Conservation (phyloP, 163 green algal genomes). For the Coccomyxa subellipsoidea region DNA sequence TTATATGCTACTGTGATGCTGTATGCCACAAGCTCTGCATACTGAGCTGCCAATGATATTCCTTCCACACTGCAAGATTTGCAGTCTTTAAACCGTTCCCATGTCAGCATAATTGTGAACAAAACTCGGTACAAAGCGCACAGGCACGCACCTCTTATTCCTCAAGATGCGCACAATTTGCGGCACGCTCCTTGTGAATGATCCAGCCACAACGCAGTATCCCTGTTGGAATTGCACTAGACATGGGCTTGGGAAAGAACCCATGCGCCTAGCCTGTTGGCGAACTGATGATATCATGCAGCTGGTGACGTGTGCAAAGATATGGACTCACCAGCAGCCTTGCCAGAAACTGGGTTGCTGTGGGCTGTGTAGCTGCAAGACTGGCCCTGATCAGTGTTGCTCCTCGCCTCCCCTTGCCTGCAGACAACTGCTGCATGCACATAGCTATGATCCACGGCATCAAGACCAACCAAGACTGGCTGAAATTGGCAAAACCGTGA, state of each 20-base stretch:
- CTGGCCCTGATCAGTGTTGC: background rate
- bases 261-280: too few species aligned
- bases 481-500: background rate
- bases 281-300: too few species aligned
- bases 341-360: background rate
- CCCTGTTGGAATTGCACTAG: slow-evolving; percentile 46
- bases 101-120: too few species aligned
- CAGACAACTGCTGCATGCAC: background rate
- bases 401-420: background rate
- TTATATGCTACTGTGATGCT: slow-evolving; percentile 75
- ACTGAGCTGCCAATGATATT: slow-evolving; percentile 60
- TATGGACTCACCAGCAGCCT: background rate
- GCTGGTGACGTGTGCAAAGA: background rate
- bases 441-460: background rate
- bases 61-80: slow-evolving; percentile 48
- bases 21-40: slow-evolving; percentile 71
- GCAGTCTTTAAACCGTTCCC: too few species aligned
- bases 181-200: slow-evolving; percentile 64
- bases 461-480: background rate
- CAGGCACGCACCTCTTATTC: slow-evolving; percentile 39
- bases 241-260: background rate
- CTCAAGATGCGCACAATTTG: slow-evolving; percentile 59
- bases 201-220: slow-evolving; percentile 65
- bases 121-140: background rate
- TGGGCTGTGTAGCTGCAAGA: background rate